Conservation (phyloP, 257 asterid species). For the Anisodus acutangulus region DNA sequence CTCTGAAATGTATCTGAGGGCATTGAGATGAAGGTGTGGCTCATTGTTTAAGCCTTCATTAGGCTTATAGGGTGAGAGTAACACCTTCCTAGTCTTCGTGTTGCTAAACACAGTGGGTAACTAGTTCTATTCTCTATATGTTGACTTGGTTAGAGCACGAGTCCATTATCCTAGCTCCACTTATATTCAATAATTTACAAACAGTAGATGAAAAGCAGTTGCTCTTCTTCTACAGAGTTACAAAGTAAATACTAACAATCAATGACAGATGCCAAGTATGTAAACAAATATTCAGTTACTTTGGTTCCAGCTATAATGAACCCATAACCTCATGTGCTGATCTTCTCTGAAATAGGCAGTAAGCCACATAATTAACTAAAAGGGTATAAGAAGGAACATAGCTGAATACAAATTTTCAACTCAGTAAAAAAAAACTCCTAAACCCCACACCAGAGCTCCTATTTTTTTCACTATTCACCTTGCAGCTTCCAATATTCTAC, state of each 20-base stretch:
- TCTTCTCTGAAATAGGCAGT: not conserved
- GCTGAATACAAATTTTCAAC: not conserved
- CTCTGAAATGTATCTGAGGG: not conserved
- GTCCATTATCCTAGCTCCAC: not conserved
- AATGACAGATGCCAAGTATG: not conserved
- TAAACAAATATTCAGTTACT: not conserved
- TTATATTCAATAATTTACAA: not conserved
- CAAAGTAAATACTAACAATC: not conserved
- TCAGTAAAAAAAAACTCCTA: not conserved
- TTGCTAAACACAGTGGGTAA: not conserved
- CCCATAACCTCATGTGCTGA: not conserved
- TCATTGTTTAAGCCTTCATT: not conserved
- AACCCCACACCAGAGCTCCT: not conserved
- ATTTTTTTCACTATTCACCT: not conserved
- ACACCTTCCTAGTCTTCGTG: not conserved
- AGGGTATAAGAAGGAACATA: not conserved
- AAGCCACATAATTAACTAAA: not conserved
- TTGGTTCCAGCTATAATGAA: not conserved
- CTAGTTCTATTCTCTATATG: not conserved
- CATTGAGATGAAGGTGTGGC: not conserved
- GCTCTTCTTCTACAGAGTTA: not conserved
- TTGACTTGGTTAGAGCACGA: not conserved
- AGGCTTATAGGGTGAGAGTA: not conserved
- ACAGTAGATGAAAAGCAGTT: not conserved
- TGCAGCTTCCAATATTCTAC: not conserved